phyloP scores from a whole-genome alignment of 2,329 filamentous ascomycete species.

The Zopfia rhizophila region DNA sequence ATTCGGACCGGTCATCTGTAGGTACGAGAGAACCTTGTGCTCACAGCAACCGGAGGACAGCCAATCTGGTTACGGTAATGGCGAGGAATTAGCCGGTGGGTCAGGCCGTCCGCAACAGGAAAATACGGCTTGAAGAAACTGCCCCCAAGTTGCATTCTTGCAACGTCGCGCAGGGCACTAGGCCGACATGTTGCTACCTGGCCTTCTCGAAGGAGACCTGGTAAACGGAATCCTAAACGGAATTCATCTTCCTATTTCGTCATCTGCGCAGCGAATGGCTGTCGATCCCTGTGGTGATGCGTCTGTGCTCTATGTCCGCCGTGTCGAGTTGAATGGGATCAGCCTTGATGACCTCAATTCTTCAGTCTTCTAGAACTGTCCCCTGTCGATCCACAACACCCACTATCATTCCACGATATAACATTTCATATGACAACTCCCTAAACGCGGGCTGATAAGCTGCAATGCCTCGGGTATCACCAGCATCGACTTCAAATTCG shows the following conservation, averaged over 20 bases:
- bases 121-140: slow-evolving; percentile 34
- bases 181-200: slow-evolving; percentile 20
- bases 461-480: too few species aligned
- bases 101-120: slow-evolving; percentile 24
- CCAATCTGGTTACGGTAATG: slow-evolving; percentile 14
- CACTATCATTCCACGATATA: too few species aligned
- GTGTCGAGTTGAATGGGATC: slow-evolving; percentile 28
- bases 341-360: slow-evolving; percentile 30
- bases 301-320: slow-evolving; percentile 5
- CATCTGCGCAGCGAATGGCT: neutral
- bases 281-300: neutral
- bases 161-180: slow-evolving; percentile 39
- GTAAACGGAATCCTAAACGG: slow-evolving; percentile 19
- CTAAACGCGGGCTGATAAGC: too few species aligned
- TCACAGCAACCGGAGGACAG: slow-evolving; percentile 32
- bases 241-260: slow-evolving; percentile 20
- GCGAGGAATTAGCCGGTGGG: slow-evolving; percentile 37
- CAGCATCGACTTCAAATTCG: too few species aligned
- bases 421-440: too few species aligned
- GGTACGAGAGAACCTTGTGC: slow-evolving; percentile 26
- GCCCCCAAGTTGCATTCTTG: slow-evolving; percentile 31
- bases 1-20: slow-evolving; percentile 8
- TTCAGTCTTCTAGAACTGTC: too few species aligned
- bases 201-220: slow-evolving; percentile 26
- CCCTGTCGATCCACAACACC: too few species aligned